Evolutionary conservation across 805 yeast species (phyloP).

Genomic region (Vanderwaltozyma polyspora): DNA sequence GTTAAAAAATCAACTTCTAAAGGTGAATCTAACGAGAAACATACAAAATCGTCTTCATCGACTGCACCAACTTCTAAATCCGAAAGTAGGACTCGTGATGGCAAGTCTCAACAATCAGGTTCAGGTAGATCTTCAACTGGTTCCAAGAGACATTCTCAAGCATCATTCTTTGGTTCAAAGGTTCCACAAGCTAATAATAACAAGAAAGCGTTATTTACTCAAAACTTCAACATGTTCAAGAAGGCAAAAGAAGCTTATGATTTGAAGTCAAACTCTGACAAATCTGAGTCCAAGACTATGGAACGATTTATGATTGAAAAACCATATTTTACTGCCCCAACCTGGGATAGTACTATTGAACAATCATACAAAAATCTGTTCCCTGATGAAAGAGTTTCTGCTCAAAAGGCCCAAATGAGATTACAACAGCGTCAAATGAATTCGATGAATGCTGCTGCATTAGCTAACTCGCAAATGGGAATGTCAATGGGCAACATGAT

Average conservation of each 20-base stretch:
- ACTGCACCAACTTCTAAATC: neutral
- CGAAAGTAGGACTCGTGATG: neutral
- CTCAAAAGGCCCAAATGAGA: constrained; percentile 21
- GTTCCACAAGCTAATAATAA: constrained; percentile 23
- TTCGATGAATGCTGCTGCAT: constrained; percentile 9
- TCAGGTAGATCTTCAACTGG: constrained; percentile 1
- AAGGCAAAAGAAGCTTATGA: constrained; percentile 31
- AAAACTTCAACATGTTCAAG: constrained; percentile 42
- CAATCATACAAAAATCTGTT: constrained; percentile 44
- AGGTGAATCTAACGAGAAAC: neutral
- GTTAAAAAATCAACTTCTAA: neutral
- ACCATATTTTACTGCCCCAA: constrained; percentile 65
- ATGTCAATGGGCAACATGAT: constrained; percentile 23
- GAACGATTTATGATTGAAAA: constrained; percentile 39
- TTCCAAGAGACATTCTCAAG: constrained; percentile 20
- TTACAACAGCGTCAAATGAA: constrained; percentile 26
- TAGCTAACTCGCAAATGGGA: constrained; percentile 18
- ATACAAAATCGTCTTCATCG: neutral
- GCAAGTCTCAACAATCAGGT: neutral
- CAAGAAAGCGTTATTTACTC: constrained; percentile 28
- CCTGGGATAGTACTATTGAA: constrained; percentile 56
- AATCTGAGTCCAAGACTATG: constrained; percentile 9
- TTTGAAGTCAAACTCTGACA: constrained; percentile 16
- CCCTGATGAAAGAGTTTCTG: constrained; percentile 30
- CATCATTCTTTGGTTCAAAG: constrained; percentile 31